Conservation (phyloP, 2,329 filamentous ascomycete species). For the Trichoderma pleuroti region DNA sequence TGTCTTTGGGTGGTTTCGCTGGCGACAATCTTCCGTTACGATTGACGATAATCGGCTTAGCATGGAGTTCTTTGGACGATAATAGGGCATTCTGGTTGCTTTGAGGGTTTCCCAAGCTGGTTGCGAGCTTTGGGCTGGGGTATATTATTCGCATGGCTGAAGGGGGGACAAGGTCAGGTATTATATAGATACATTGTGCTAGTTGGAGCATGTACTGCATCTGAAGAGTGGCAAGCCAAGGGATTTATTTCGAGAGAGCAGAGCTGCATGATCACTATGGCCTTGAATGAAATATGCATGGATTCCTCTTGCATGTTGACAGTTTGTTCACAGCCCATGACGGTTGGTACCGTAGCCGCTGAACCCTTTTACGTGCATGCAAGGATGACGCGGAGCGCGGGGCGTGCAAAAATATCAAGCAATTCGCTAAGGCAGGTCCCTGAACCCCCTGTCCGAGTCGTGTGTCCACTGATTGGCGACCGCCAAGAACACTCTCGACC, state of each 20-base stretch:
- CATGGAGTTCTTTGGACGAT: constrained; percentile 17
- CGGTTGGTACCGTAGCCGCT: not conserved
- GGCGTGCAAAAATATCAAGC: constrained; percentile 3
- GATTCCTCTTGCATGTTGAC: not conserved
- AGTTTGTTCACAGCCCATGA: not conserved
- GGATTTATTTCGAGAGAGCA: not conserved
- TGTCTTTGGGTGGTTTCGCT: not conserved
- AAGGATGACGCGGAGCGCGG: constrained; percentile 7
- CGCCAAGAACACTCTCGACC: not conserved
- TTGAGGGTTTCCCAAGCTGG: not conserved
- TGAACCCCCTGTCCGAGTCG: not conserved
- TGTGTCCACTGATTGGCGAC: not conserved
- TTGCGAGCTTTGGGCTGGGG: not conserved
- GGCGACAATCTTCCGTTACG: constrained; percentile 8
- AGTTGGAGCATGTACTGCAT: not conserved
- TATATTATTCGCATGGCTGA: not conserved
- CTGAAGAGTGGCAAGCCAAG: not conserved
- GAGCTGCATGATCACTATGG: not conserved
- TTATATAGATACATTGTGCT: not conserved
- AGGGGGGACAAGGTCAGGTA: no score
- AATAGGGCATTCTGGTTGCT: not conserved
- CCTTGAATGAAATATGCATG: not conserved
- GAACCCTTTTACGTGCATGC: not conserved
- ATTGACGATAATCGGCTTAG: constrained; percentile 19
- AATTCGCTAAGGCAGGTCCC: constrained; percentile 13